A percentile compares a stretch with the other conserved stretches of the same genome.
phyloP scores from a whole-genome alignment of 352 stramenopile genomes.

The Globisporangium yorkense region DNA sequence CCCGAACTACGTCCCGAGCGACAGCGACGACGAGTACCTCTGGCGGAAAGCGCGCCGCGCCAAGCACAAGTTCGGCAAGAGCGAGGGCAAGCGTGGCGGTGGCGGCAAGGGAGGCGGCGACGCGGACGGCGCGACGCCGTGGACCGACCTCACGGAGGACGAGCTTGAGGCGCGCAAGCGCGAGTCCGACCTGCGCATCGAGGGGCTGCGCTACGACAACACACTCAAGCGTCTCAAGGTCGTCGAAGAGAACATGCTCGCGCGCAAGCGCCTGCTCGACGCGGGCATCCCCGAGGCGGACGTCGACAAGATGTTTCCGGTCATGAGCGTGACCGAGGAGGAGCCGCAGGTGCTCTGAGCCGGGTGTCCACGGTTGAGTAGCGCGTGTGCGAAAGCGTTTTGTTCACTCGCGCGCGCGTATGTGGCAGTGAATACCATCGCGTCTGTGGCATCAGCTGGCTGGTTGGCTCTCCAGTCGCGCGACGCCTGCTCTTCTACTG shows the following conservation, averaged over 20 bases:
- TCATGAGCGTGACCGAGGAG: conserved; percentile 1
- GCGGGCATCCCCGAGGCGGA: conserved; percentile 18
- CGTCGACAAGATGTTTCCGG: conserved; percentile 17
- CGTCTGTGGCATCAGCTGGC: not conserved
- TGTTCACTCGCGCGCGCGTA: not conserved
- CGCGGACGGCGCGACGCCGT: conserved; percentile 1
- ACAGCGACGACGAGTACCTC: conserved; percentile 16
- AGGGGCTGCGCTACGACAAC: conserved; percentile 17
- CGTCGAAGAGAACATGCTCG: conserved; percentile 22
- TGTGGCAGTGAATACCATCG: not conserved
- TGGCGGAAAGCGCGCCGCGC: conserved; percentile 10
- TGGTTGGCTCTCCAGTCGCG: not conserved
- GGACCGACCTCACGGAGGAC: conserved; percentile 13
- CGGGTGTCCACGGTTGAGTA: too few species aligned
- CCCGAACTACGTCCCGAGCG: conserved; percentile 10
- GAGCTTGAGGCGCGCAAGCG: conserved; percentile 16
- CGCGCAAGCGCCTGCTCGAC: conserved; percentile 40
- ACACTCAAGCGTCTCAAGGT: conserved; percentile 15
- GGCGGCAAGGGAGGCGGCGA: not conserved
- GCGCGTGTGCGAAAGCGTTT: too few species aligned
- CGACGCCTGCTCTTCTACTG: too few species aligned
- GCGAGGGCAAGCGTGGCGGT: not conserved
- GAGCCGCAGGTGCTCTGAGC: conserved; percentile 4
- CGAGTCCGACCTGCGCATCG: conserved; percentile 17
- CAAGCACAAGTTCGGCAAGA: conserved; percentile 1